Base-by-base conservation (phyloP, 139 green algal species). In the Volvox reticuliferus region DNA sequence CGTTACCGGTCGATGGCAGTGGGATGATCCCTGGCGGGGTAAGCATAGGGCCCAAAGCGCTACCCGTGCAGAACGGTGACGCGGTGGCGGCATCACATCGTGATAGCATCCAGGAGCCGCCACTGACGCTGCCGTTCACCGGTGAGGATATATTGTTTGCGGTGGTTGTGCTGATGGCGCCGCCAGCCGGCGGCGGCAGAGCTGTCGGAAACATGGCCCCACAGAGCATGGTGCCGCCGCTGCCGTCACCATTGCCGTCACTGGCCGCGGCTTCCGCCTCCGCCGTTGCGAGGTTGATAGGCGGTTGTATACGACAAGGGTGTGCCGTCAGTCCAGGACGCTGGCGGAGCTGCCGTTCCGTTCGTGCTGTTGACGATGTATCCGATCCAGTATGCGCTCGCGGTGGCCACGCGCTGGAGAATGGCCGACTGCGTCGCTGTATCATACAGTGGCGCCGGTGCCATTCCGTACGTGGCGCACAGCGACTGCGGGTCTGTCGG, bases 391-490 rank as follows among this genome's bases (percentile, higher is more conserved):
- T 81, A 81, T 12, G 36, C 17, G 36, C 2, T 69, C 22, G 83
- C 67, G 14, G 83, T 18, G 16, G 67, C 83, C 35, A 89, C 16
- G 2, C 28, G 24, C 83, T 18, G 36, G 65, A 89, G 83, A 9
- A 89, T 3, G 30, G 67, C 83, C 24, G 83, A 68, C 65, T 89
- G 83, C 28, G 37, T 50, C 9, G 1, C 26, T 20, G 12, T 24
- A n/a, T 80, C 37, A 16, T n/a, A 32, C 83, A 89, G 35, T 1
- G 36, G 6, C 14, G 83, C 83, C 26, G 17, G 68, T 24, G 68
- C 21, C 83, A 89, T 89, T 9, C 24, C 83, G 36, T 89, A 37
- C 83, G 83, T 18, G 13, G 67, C 36, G 28, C 83, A 89, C 67
- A 89, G 35, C 63, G 37, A 65, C 63, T 18, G 12, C 62, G 62